Evolutionary conservation across 345 rosid species (phyloP), one percentile per base, ranked within the genome.

Genomic region (Nephelium lappaceum): DNA sequence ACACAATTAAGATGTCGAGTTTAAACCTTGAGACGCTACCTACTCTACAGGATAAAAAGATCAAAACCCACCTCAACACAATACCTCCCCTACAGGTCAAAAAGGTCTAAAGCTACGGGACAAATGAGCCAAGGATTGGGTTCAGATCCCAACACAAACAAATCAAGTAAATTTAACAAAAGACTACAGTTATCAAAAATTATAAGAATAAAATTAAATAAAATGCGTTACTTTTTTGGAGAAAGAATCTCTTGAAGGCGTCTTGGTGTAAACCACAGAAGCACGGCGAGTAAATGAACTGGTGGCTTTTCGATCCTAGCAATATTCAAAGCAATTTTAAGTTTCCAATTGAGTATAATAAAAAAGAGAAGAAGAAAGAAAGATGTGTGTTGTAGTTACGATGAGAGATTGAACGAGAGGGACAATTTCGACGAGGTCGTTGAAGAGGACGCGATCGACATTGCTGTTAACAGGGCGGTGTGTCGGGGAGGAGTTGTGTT

Each of bases 361-460:
- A 23, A 77, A 57, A 36, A 41, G 21, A 60, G 23, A 69, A 58
- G 77, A 63, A 71, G 23, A 64, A 65, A 75, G 31, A 75, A 53
- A 70, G 16, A 36, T 25, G 2, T 4, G 14, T 2, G 67, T 60
- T 60, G 19, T 19, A 67, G 51, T 75, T 90, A 96, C 99, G 73
- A 97, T 94, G 83, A 87, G 95, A 71, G 94, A 89, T 85, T 96
- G 92, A 74, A 96, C 86, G 77, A 97, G 98, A 77, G 98, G 98
- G 84, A 94, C 89, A 77, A 97, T 91, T 77, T 91, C 95, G 74
- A 92, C 98, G 42, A 97, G 98, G 77, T 93, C 95, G 43, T 93
- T 92, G 77, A 85, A 92, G 71, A 94, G 97, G 80, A 79, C 88
- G 51, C 88, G 98, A 84, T 93, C 95, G 31, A 97, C 80, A 79